Evolutionary conservation across 169 alveolate genomes (phyloP).

Genomic region (Plasmodium chabaudi): DNA sequence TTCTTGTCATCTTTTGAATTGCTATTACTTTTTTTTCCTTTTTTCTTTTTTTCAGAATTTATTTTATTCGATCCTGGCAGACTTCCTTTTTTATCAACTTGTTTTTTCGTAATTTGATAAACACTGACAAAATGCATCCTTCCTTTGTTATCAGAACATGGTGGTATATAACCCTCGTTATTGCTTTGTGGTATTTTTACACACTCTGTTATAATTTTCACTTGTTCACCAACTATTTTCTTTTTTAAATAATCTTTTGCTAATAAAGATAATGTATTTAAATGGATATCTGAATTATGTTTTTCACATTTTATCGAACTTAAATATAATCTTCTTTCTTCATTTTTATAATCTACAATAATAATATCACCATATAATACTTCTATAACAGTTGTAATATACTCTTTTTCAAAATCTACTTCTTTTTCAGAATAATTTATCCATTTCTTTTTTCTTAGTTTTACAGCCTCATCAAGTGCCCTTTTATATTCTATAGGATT

Average conservation of each 20-base stretch:
- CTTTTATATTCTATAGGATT: conserved; percentile 64
- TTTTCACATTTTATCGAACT: conserved; percentile 73
- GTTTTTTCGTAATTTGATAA: conserved; percentile 35
- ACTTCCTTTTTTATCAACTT: conserved; percentile 7
- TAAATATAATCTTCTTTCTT: conserved; percentile 69
- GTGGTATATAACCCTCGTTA: conserved; percentile 76
- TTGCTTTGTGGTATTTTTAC: conserved; percentile 71
- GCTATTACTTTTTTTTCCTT: background rate
- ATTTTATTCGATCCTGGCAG: background rate
- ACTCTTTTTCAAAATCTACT: conserved; percentile 70
- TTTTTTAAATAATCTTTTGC: conserved; percentile 57
- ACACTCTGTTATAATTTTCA: conserved; percentile 68
- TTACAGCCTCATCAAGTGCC: conserved; percentile 71
- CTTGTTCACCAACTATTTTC: conserved; percentile 36
- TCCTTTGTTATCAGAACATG: conserved; percentile 74
- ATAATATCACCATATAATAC: conserved; percentile 72
- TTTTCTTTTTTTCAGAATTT: conserved; percentile 1
- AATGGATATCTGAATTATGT: conserved; percentile 51
- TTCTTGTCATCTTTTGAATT: background rate
- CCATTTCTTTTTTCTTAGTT: conserved; percentile 65
- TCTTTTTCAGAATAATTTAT: conserved; percentile 63
- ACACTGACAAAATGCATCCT: conserved; percentile 76
- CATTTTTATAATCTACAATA: conserved; percentile 70
- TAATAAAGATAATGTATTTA: conserved; percentile 45
- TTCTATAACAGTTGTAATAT: conserved; percentile 50